These are phyloP conservation scores for Lentinula raphanica DNA, from an alignment of 768 basidiomycete species.

Conservation along the genomic window DNA sequence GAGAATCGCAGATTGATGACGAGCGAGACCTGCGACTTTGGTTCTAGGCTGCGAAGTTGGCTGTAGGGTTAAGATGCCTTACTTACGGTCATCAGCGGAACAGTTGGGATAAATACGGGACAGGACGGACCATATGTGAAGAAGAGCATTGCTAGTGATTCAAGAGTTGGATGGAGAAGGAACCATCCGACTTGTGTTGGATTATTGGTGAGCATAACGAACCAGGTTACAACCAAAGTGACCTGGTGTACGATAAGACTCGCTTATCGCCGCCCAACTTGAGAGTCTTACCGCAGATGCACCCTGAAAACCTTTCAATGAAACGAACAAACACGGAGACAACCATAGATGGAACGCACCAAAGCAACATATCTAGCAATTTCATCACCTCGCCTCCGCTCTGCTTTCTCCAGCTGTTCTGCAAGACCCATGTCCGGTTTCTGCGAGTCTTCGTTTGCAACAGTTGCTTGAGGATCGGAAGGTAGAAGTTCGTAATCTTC, in stretches of 20 bases:
- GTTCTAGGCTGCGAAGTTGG: constrained; percentile 62
- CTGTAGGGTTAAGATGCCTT: constrained; percentile 73
- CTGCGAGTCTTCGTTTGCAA: constrained; percentile 21
- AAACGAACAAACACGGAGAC: neutral
- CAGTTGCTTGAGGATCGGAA: neutral
- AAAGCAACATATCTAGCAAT: constrained; percentile 27
- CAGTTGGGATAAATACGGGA: neutral
- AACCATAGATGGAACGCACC: constrained; percentile 21
- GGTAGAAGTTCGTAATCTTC: constrained; percentile 15
- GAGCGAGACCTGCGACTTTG: constrained; percentile 59
- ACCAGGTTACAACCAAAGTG: constrained; percentile 39
- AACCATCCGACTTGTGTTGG: constrained; percentile 55
- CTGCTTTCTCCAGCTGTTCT: constrained; percentile 23
- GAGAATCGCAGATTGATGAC: constrained; percentile 65
- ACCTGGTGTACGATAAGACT: constrained; percentile 24
- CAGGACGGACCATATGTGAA: constrained; percentile 55
- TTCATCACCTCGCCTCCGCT: constrained; percentile 33
- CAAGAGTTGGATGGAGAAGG: constrained; percentile 59
- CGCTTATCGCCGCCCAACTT: neutral
- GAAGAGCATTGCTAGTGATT: constrained; percentile 48
- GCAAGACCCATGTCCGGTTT: constrained; percentile 20
- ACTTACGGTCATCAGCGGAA: constrained; percentile 26
- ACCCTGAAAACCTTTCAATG: neutral
- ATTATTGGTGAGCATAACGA: constrained; percentile 36
- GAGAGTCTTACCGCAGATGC: constrained; percentile 1